Evolutionary conservation across 2,329 filamentous ascomycete species (phyloP).

Genomic region (Sporothrix protearum): DNA sequence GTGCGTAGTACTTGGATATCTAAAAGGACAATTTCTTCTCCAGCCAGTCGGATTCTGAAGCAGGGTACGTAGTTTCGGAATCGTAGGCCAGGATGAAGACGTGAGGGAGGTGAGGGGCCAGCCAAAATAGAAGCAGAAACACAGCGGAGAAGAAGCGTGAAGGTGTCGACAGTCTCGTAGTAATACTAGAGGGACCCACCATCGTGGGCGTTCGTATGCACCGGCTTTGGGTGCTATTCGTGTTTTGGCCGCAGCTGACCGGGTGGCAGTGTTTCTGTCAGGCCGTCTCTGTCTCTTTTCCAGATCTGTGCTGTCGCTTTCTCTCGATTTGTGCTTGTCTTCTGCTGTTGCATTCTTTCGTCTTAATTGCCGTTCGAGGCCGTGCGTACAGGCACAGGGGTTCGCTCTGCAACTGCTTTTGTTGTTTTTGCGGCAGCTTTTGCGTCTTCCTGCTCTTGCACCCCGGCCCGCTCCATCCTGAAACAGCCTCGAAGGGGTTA

Average conservation of each 20-base stretch:
- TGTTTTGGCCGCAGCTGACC: slow-evolving; percentile 11
- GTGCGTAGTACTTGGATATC: background rate
- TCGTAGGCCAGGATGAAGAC: background rate
- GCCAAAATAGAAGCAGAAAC: slow-evolving; percentile 14
- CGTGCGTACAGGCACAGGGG: slow-evolving; percentile 1
- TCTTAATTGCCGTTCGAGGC: background rate
- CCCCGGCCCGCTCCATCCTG: slow-evolving; percentile 19
- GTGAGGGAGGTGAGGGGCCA: background rate
- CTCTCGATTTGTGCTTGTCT: background rate
- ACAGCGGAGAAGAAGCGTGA: background rate
- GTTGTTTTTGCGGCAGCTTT: background rate
- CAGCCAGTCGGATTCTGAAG: slow-evolving; percentile 1
- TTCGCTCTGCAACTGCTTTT: background rate
- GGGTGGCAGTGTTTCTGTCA: background rate
- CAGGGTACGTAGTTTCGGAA: background rate
- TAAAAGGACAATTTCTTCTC: background rate
- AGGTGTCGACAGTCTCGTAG: background rate
- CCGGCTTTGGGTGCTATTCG: background rate
- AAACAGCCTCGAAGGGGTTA: slow-evolving; percentile 7
- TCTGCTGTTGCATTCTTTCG: background rate
- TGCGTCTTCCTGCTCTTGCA: background rate
- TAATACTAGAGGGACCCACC: background rate
- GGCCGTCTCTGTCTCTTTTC: background rate
- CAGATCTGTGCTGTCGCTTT: background rate
- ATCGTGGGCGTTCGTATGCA: slow-evolving; percentile 1